Evolutionary conservation across 306 rosid genomes (phyloP).

Genomic region (Medicago ruthenica): DNA sequence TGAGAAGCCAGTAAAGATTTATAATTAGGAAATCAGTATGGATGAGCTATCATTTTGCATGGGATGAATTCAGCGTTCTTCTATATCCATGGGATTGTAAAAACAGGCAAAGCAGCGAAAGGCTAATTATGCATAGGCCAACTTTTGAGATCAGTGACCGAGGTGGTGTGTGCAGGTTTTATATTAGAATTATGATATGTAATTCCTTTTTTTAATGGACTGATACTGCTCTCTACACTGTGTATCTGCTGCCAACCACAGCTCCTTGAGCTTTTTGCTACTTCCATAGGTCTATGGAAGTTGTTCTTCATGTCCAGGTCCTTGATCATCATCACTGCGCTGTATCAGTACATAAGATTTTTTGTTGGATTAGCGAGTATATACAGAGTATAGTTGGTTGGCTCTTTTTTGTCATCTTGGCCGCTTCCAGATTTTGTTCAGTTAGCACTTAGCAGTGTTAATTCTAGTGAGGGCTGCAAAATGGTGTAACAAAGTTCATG

Average conservation of each 20-base stretch:
- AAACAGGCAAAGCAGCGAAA: slow-evolving; percentile 47
- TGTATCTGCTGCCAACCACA: slow-evolving; percentile 55
- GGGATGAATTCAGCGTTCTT: slow-evolving; percentile 55
- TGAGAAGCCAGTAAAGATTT: slow-evolving; percentile 93
- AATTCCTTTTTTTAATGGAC: slow-evolving; percentile 68
- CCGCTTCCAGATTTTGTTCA: slow-evolving; percentile 50
- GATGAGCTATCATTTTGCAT: slow-evolving; percentile 37
- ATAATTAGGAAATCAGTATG: slow-evolving; percentile 64
- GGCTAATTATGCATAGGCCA: slow-evolving; percentile 55
- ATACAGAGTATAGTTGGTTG: slow-evolving; percentile 73
- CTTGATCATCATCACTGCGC: slow-evolving; percentile 59
- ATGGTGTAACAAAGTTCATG: slow-evolving; percentile 48
- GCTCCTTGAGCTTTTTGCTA: slow-evolving; percentile 52
- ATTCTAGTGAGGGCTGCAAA: slow-evolving; percentile 47
- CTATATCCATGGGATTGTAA: slow-evolving; percentile 49
- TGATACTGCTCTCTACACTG: slow-evolving; percentile 49
- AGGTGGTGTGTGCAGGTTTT: slow-evolving; percentile 60
- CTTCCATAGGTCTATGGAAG: slow-evolving; percentile 51
- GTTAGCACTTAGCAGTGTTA: slow-evolving; percentile 42
- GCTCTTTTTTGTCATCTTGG: slow-evolving; percentile 39
- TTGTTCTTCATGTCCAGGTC: slow-evolving; percentile 56
- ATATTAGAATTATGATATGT: slow-evolving; percentile 62
- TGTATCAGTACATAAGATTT: slow-evolving; percentile 72
- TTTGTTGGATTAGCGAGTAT: slow-evolving; percentile 74
- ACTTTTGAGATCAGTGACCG: slow-evolving; percentile 51